Evolutionary conservation across 2,329 filamentous ascomycete genomes (phyloP), one percentile per base, ranked within the genome.

Genomic region (Curvularia sp.): DNA sequence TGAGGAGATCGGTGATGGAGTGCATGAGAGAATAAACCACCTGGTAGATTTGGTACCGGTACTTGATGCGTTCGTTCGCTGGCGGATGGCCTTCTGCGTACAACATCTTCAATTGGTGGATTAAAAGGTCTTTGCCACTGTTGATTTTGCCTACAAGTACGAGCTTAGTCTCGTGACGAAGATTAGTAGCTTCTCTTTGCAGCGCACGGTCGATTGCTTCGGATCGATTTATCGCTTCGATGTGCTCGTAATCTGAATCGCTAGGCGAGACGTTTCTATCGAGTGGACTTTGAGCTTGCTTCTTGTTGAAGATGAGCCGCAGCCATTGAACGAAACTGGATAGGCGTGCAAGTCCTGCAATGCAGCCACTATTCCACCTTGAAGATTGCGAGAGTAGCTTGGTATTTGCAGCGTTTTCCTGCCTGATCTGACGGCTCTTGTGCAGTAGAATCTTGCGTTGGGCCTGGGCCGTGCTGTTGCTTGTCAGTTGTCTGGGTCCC

Each of bases 401-500:
- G n/a, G 75, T 69, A 64, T 33, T 72, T 65, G 41, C 49, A n/a
- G 65, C 64, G 53, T 75, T 72, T 54, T 74, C 71, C 46, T 72
- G 70, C 26, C 71, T 69, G 38, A 75, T 75, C 43, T 75, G 71
- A 44, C 72, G 70, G 49, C 71, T 74, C 55, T 76, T 76, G 62
- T 76, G 66, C 20, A 76, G 63, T 10, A 76, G 54, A 12, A 76
- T 76, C 58, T 76, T 76, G 52, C 74, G 68, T 49, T 76, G 74
- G 33, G 74, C 74, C 75, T 76, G 57, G 60, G 68, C 58, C 69
- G 73, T 50, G 68, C 74, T 62, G 68, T 64, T 15, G 41, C 28
- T n/a, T 35, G 63, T 75, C 63, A 75, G 70, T 46, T 18, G n/a
- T 22, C 24, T 5, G 44, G 28, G 7, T 3, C 30, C 1, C 26